A percentile compares a stretch with the other conserved stretches of the same genome.
These are phyloP conservation scores for Polysphondylium violaceum DNA, from an alignment of 78 protist species.

Conservation along the genomic window DNA sequence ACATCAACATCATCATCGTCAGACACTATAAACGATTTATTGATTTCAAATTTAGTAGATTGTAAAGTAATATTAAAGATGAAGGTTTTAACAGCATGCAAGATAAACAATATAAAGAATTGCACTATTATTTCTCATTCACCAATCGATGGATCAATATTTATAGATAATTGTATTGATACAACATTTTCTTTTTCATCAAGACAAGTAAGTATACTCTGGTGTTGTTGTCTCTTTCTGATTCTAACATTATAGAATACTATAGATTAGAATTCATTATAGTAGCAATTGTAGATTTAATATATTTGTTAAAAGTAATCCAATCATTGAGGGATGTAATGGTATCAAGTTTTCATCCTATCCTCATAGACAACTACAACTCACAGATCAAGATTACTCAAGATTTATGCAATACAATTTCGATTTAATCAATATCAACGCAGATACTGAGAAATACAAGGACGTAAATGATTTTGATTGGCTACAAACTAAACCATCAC, in stretches of 20 bases:
- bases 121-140: neutral
- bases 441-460: slow-evolving; percentile 30
- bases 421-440: neutral
- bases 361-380: neutral
- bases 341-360: slow-evolving; percentile 34
- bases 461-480: slow-evolving; percentile 70
- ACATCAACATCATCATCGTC: neutral
- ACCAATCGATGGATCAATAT: slow-evolving; percentile 50
- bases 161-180: slow-evolving; percentile 50
- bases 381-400: neutral
- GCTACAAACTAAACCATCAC: slow-evolving; percentile 65
- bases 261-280: slow-evolving; percentile 59
- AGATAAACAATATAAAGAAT: slow-evolving; percentile 7
- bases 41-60: slow-evolving; percentile 18
- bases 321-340: slow-evolving; percentile 52
- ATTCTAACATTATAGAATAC: neutral
- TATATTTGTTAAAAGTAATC: slow-evolving; percentile 54
- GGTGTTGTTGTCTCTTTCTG: neutral
- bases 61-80: slow-evolving; percentile 13
- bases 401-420: slow-evolving; percentile 1
- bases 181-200: slow-evolving; percentile 4
- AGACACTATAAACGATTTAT: slow-evolving; percentile 32
- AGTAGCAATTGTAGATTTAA: slow-evolving; percentile 21
- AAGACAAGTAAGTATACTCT: slow-evolving; percentile 24
- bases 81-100: slow-evolving; percentile 11